Conservation (phyloP, 306 rosid species). For the Rosa multiflora region DNA sequence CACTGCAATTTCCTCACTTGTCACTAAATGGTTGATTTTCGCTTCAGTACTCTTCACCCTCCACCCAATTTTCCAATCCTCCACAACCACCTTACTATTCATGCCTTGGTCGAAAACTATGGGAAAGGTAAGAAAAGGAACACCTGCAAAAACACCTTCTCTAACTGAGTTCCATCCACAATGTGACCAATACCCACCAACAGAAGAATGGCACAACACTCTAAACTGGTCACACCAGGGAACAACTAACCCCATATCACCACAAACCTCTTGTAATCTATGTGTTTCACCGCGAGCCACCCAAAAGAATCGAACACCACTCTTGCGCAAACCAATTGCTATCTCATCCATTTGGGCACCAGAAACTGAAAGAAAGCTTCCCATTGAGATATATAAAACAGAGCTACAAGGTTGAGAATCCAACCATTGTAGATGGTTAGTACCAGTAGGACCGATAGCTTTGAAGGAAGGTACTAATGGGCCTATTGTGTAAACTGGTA, state of each 20-base stretch:
- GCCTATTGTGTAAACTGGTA: constrained; percentile 47
- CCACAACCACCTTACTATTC: constrained; percentile 35
- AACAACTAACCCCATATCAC: constrained; percentile 30
- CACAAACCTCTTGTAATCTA: constrained; percentile 18
- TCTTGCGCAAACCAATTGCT: constrained; percentile 22
- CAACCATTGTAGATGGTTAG: constrained; percentile 30
- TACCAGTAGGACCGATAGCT: background rate
- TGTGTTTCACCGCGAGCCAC: constrained; percentile 29
- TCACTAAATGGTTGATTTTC: constrained; percentile 18
- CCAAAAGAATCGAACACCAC: constrained; percentile 46
- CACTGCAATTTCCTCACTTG: constrained; percentile 27
- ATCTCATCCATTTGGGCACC: constrained; percentile 44
- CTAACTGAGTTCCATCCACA: constrained; percentile 48
- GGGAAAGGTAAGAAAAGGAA: constrained; percentile 41
- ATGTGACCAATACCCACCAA: constrained; percentile 44
- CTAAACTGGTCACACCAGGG: constrained; percentile 50
- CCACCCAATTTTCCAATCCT: constrained; percentile 45
- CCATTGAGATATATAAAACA: constrained; percentile 41
- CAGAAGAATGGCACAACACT: constrained; percentile 44
- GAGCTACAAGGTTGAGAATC: constrained; percentile 38
- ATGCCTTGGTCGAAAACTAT: constrained; percentile 28
- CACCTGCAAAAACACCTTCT: constrained; percentile 39
- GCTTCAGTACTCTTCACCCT: constrained; percentile 15
- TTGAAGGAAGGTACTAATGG: constrained; percentile 41
- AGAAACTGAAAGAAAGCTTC: constrained; percentile 30